Conservation (phyloP, 2,329 filamentous ascomycete species). For the Grosmannia huntii region DNA sequence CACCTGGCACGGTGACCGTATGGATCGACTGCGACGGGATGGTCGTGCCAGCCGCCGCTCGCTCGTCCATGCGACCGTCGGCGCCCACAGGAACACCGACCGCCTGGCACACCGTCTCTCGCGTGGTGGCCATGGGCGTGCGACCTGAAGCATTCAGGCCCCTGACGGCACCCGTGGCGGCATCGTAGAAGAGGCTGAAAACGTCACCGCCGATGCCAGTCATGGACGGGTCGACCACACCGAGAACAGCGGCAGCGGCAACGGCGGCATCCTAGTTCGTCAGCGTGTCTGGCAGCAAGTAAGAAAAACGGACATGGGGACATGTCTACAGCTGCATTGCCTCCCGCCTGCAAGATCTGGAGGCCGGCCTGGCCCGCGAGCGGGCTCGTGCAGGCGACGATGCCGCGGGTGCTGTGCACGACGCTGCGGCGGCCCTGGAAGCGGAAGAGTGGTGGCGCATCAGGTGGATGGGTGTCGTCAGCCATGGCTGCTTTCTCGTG, state of each 20-base stretch:
- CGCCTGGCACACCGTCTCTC: conserved; percentile 56
- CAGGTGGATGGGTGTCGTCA: not conserved
- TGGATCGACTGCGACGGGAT: conserved; percentile 67
- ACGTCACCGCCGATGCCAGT: conserved; percentile 91
- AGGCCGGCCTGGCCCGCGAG: conserved; percentile 78
- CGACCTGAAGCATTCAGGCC: conserved; percentile 88
- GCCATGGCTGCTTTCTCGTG: conserved; percentile 1
- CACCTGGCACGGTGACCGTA: conserved; percentile 61
- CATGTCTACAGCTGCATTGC: conserved; percentile 71
- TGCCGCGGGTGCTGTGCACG: conserved; percentile 81
- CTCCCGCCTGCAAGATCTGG: conserved; percentile 64
- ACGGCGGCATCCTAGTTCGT: conserved; percentile 71
- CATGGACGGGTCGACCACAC: conserved; percentile 83
- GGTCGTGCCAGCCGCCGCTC: conserved; percentile 12
- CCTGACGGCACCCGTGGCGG: conserved; percentile 63
- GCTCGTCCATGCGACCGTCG: conserved; percentile 16
- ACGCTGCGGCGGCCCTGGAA: conserved; percentile 67
- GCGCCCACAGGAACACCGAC: conserved; percentile 39
- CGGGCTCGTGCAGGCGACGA: conserved; percentile 79
- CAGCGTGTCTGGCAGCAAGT: not conserved
- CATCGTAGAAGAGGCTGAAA: conserved; percentile 85
- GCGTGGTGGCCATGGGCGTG: conserved; percentile 53
- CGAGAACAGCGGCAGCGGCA: conserved; percentile 75
- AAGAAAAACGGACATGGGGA: not conserved
- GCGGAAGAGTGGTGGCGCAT: conserved; percentile 8